phyloP scores from a whole-genome alignment of 495 filamentous ascomycete genomes.

The Neurospora sp. region DNA sequence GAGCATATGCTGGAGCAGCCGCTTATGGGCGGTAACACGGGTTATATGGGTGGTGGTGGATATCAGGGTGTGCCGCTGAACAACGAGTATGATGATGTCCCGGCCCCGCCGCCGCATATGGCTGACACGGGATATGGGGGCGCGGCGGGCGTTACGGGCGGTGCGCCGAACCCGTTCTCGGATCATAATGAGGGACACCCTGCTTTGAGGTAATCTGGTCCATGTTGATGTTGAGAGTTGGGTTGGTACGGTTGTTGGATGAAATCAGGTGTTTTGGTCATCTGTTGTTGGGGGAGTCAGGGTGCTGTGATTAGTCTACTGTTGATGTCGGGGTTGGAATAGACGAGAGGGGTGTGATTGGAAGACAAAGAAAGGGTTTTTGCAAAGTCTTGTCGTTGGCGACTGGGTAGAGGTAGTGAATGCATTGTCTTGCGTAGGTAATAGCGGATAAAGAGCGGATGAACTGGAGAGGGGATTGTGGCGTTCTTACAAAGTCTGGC shows the following conservation, averaged over 20 bases:
- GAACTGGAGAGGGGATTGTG: not conserved
- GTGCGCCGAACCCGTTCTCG: not conserved
- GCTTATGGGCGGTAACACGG: slow-evolving; percentile 16
- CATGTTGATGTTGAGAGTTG: not conserved
- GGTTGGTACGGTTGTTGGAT: not conserved
- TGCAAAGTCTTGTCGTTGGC: not conserved
- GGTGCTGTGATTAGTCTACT: not conserved
- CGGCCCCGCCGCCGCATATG: not conserved
- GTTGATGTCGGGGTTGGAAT: not conserved
- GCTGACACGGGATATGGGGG: not conserved
- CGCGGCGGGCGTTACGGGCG: not conserved
- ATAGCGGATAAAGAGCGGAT: not conserved
- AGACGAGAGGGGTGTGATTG: not conserved
- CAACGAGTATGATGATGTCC: not conserved
- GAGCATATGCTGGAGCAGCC: slow-evolving; percentile 14
- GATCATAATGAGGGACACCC: not conserved
- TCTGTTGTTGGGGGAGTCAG: not conserved
- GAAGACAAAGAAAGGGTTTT: not conserved
- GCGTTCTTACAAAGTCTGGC: not conserved
- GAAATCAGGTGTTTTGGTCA: not conserved
- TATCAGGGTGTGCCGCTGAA: not conserved
- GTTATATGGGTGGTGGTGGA: not conserved
- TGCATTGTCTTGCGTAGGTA: not conserved
- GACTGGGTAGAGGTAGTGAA: not conserved
- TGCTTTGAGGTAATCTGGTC: not conserved